phyloP scores from a whole-genome alignment of 1,284 basidiomycete genomes.

The Apiotrichum porosum region DNA sequence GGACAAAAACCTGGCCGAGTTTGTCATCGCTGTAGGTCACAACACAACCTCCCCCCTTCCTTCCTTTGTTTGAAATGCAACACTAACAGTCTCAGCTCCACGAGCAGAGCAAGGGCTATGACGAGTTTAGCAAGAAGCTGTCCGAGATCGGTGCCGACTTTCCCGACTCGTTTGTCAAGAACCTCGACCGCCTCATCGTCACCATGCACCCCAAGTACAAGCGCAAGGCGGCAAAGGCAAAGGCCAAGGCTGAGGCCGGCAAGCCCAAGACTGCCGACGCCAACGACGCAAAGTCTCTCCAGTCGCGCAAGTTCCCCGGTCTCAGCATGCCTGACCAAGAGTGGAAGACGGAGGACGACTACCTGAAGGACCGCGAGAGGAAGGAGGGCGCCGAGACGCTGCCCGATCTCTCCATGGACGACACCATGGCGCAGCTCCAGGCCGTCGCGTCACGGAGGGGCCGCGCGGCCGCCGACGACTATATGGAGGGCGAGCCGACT shows the following conservation, averaged over 20 bases:
- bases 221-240: slow-evolving; percentile 57
- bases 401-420: slow-evolving; percentile 58
- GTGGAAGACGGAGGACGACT: slow-evolving; percentile 50
- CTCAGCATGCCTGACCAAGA: slow-evolving; percentile 78
- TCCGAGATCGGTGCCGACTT: slow-evolving; percentile 78
- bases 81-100: slow-evolving; percentile 56
- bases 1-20: slow-evolving; percentile 92
- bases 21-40: slow-evolving; percentile 64
- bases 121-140: slow-evolving; percentile 75
- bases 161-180: slow-evolving; percentile 82
- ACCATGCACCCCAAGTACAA: slow-evolving; percentile 96
- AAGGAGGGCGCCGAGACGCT: slow-evolving; percentile 56
- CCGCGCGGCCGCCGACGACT: slow-evolving; percentile 51
- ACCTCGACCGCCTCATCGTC: slow-evolving; percentile 88
- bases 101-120: slow-evolving; percentile 62
- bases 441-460: slow-evolving; percentile 56
- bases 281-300: slow-evolving; percentile 63
- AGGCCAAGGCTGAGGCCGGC: slow-evolving; percentile 30
- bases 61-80: too few species aligned
- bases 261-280: slow-evolving; percentile 40
- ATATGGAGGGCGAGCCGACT: slow-evolving; percentile 50
- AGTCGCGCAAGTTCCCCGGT: slow-evolving; percentile 83
- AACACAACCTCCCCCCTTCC: neutral
- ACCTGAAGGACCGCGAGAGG: slow-evolving; percentile 50
- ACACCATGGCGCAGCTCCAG: slow-evolving; percentile 74